These are phyloP conservation scores for Thalassiosira livingstoniorum DNA, from an alignment of 352 stramenopile species.

Conservation along the genomic window DNA sequence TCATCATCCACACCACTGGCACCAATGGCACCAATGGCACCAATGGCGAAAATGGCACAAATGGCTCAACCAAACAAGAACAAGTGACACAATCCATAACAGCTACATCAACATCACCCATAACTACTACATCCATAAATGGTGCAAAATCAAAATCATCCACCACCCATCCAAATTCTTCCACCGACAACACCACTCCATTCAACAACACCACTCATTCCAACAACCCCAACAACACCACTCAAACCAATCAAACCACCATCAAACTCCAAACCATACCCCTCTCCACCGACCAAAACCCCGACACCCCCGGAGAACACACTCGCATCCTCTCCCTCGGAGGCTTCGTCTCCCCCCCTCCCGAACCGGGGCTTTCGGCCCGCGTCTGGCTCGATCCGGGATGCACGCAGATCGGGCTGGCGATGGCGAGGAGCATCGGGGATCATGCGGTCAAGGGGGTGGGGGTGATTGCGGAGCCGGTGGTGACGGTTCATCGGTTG, in stretches of 20 bases:
- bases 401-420: conserved; percentile 86
- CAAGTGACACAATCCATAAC: background rate
- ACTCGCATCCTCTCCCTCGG: conserved; percentile 77
- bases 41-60: conserved; percentile 8
- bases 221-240: background rate
- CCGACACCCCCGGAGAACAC: conserved; percentile 83
- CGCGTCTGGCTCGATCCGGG: conserved; percentile 85
- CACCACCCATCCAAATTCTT: too few relatives aligned
- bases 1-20: too few relatives aligned
- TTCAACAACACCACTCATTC: conserved; percentile 14
- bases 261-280: conserved; percentile 17
- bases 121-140: too few relatives aligned
- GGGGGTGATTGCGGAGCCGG: conserved; percentile 86
- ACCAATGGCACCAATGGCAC: background rate
- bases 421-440: conserved; percentile 88
- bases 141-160: too few relatives aligned
- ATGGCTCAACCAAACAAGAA: background rate
- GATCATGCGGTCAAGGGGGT: conserved; percentile 87
- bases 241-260: background rate
- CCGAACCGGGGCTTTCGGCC: conserved; percentile 83
- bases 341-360: conserved; percentile 85
- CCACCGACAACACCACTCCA: too few relatives aligned
- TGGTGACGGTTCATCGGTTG: conserved; percentile 73
- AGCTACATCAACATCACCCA: background rate
- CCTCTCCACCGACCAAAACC: conserved; percentile 86